Base-by-base conservation (phyloP, 768 basidiomycete species). In the Vishniacozyma victoriae region DNA sequence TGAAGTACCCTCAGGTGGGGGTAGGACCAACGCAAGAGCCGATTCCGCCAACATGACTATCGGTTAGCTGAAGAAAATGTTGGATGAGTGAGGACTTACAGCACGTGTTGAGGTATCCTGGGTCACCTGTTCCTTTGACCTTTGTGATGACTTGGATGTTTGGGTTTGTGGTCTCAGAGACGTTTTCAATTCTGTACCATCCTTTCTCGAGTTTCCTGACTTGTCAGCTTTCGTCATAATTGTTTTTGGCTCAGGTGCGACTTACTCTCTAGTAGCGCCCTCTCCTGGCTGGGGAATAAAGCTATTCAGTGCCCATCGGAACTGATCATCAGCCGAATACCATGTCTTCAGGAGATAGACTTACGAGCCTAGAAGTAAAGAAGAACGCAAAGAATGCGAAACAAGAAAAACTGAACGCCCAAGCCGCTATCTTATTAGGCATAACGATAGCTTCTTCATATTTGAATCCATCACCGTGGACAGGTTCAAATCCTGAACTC, bases 31-130 rank as follows among this genome's bases (percentile, higher is more conserved):
- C 15, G 79, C 78, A 13, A 96, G 76, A 0, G 87, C 92, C 14
- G 79, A 80, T 73, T 92, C 88, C 0, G 79, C 74, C n/a, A 88
- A 77, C 77, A 91, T 79, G 35, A 81, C 86, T 85, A 25, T 41
- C 41, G 25, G 41, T 13, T 41, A 14, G 18, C 37, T 39, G 19
- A 19, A 13, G 41, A n/a, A 7, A 39, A 11, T 9, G 37, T n/a
- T 11, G 37, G n/a, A 20, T 15, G 35, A 15, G 14, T 41, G 36
- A 13, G 26, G 24, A 60, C 64, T 48, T 47, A 67, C 70, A 57
- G 26, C 55, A 55, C 2, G 67, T 71, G 35, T 44, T 48, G 25
- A 60, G 44, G 52, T 72, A 69, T 42, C 71, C 74, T 5, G 89
- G 86, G 63, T 91, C 89, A 6, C 86, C 86, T 26, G 79, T 72